phyloP scores from a whole-genome alignment of 495 filamentous ascomycete genomes.

The Extremus antarcticus region DNA sequence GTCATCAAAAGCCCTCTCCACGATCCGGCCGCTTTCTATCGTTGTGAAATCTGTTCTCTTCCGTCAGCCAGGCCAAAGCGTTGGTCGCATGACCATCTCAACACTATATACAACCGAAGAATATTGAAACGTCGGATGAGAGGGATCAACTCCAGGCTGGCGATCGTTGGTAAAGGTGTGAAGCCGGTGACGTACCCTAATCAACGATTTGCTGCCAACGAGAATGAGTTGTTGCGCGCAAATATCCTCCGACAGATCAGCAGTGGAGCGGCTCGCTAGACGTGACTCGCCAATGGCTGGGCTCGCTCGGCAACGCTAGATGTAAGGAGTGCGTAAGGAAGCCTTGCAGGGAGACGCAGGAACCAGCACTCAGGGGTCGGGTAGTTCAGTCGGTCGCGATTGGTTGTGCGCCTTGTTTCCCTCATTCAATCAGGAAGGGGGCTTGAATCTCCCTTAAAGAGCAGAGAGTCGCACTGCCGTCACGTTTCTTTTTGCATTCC shows the following conservation, averaged over 20 bases:
- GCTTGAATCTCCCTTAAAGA: background rate
- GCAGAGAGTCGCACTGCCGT: background rate
- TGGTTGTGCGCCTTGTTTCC: background rate
- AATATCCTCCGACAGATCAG: background rate
- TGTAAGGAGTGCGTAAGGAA: background rate
- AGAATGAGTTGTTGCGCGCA: background rate
- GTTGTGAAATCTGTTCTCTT: no score
- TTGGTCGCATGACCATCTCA: no score
- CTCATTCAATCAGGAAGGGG: background rate
- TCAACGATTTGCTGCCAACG: no score
- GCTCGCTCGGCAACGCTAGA: background rate
- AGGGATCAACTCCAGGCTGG: no score
- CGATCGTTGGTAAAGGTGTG: no score
- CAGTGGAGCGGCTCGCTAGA: background rate
- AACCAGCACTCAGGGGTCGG: background rate
- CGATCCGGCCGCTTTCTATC: no score
- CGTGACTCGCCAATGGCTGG: background rate
- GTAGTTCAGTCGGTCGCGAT: background rate
- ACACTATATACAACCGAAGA: no score
- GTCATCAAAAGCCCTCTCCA: no score
- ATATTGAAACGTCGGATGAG: no score
- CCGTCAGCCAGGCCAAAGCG: no score
- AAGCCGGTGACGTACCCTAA: no score
- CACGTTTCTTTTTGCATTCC: background rate
- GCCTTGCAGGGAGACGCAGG: background rate